Evolutionary conservation across 257 asterid species (phyloP).

Genomic region (Forsythia viridissima): DNA sequence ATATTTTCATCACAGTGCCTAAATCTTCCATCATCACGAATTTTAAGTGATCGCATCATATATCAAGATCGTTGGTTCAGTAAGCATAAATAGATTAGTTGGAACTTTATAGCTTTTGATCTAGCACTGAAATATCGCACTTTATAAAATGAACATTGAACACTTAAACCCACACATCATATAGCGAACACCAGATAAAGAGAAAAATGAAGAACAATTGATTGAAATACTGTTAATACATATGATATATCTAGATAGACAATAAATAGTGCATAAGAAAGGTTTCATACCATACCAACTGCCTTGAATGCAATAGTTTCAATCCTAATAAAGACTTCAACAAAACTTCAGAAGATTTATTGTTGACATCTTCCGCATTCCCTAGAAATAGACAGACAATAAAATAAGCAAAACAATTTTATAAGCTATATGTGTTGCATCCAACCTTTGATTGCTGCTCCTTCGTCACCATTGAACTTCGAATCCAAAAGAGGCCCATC

Average conservation of each 20-base stretch:
- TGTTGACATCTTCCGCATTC: slow-evolving; percentile 24
- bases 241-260: slow-evolving; percentile 11
- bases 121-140: too few species aligned
- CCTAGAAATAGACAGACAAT: slow-evolving; percentile 17
- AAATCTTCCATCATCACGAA: too few species aligned
- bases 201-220: neutral
- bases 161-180: neutral
- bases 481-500: slow-evolving; percentile 18
- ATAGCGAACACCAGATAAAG: neutral
- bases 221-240: neutral
- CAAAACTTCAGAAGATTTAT: slow-evolving; percentile 32
- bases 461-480: slow-evolving; percentile 14
- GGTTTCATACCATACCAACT: too few species aligned
- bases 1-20: too few species aligned
- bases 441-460: slow-evolving; percentile 14
- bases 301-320: neutral
- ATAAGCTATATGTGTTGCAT: slow-evolving; percentile 23
- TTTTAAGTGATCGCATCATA: too few species aligned
- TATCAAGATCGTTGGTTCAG: too few species aligned
- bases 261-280: neutral
- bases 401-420: slow-evolving; percentile 27
- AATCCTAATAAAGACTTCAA: slow-evolving; percentile 21
- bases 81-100: too few species aligned
- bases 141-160: too few species aligned
- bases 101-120: too few species aligned